These are phyloP conservation scores for Chaetomium fimeti DNA, from an alignment of 495 filamentous ascomycete genomes.

Conservation along the genomic window DNA sequence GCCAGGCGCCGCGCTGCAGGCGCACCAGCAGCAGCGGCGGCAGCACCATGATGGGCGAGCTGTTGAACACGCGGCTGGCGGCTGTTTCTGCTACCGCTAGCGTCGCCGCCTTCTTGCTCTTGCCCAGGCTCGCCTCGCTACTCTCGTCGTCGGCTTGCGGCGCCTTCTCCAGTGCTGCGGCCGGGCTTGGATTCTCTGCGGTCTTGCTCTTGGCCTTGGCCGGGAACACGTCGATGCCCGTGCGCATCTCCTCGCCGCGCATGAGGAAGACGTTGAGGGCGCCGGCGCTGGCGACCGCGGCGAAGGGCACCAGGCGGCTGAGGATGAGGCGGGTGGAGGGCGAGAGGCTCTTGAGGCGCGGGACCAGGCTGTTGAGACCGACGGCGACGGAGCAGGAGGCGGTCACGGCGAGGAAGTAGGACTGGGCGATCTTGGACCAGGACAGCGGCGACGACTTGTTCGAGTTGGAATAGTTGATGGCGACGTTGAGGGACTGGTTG, in stretches of 20 bases:
- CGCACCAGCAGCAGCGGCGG: slow-evolving; percentile 81
- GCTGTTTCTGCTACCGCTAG: slow-evolving; percentile 92
- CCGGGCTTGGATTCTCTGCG: slow-evolving; percentile 21
- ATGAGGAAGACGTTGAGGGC: slow-evolving; percentile 96
- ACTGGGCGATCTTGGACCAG: slow-evolving; percentile 73
- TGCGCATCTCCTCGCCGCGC: slow-evolving; percentile 91
- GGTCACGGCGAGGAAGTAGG: slow-evolving; percentile 87
- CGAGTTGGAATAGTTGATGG: slow-evolving; percentile 93
- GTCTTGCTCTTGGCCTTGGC: slow-evolving; percentile 52
- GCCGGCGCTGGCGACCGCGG: slow-evolving; percentile 85
- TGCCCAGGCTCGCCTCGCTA: slow-evolving; percentile 62
- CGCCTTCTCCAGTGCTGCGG: not conserved
- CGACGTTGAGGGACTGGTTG: slow-evolving; percentile 97
- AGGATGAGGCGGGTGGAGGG: slow-evolving; percentile 72
- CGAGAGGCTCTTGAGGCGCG: slow-evolving; percentile 72
- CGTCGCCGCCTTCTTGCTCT: slow-evolving; percentile 80
- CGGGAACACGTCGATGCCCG: slow-evolving; percentile 92
- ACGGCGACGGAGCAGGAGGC: slow-evolving; percentile 91
- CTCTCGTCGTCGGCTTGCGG: not conserved
- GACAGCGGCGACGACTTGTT: slow-evolving; percentile 93
- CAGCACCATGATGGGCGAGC: slow-evolving; percentile 94
- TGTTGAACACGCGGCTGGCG: slow-evolving; percentile 81
- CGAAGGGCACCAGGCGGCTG: slow-evolving; percentile 85
- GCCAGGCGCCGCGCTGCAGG: slow-evolving; percentile 73
- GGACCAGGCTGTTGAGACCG: slow-evolving; percentile 86